These are phyloP conservation scores for Trametes cubensis DNA, from an alignment of 768 basidiomycete genomes.

Conservation along the genomic window DNA sequence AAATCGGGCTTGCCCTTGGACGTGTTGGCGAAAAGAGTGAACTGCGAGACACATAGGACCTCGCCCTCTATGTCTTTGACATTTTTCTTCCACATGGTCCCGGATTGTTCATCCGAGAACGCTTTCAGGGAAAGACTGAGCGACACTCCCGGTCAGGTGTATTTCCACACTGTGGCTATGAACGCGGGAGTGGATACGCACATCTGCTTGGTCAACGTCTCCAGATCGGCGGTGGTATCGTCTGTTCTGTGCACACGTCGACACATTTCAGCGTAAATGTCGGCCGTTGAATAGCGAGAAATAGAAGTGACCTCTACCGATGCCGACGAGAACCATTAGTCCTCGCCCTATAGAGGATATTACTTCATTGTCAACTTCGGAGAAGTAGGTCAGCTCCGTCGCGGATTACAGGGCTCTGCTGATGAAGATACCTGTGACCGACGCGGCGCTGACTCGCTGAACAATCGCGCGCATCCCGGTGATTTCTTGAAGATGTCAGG, in stretches of 20 bases:
- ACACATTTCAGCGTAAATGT: conserved; percentile 21
- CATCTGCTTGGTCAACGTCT: conserved; percentile 83
- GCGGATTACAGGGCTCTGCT: neutral
- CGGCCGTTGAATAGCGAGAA: conserved; percentile 5
- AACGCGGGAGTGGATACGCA: conserved; percentile 35
- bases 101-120: conserved; percentile 60
- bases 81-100: conserved; percentile 82
- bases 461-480: conserved; percentile 78
- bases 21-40: conserved; percentile 87
- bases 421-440: conserved; percentile 65
- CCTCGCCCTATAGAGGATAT: conserved; percentile 85
- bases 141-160: neutral
- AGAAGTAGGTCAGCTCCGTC: neutral
- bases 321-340: conserved; percentile 88
- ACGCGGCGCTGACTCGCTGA: conserved; percentile 81
- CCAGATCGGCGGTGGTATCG: conserved; percentile 76
- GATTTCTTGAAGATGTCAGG: neutral
- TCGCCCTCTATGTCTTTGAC: conserved; percentile 90
- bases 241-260: conserved; percentile 51
- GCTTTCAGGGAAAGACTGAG: conserved; percentile 70
- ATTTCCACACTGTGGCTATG: too few relatives aligned
- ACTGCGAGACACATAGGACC: conserved; percentile 93
- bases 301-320: conserved; percentile 63
- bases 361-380: conserved; percentile 71
- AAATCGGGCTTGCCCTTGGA: conserved; percentile 93